Evolutionary conservation across 2,329 filamentous ascomycete genomes (phyloP).

Genomic region (Arachnomyces sp.): DNA sequence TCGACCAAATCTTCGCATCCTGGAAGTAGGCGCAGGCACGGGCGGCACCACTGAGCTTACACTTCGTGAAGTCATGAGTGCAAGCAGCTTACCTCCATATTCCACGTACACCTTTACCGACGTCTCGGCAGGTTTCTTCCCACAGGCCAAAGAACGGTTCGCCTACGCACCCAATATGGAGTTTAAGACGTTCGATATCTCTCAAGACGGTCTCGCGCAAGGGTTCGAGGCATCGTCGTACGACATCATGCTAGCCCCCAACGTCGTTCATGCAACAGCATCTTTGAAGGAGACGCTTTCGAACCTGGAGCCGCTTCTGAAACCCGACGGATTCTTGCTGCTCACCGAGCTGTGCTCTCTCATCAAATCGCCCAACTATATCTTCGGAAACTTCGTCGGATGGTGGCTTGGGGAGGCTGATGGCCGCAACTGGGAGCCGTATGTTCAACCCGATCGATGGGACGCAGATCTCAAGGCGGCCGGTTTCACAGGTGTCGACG

Average conservation of each 20-base stretch:
- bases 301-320: neutral
- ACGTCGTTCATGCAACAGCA: slow-evolving; percentile 3
- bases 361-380: neutral
- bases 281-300: neutral
- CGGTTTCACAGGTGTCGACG: slow-evolving; percentile 5
- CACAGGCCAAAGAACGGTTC: slow-evolving; percentile 7
- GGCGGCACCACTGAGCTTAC: slow-evolving; percentile 7
- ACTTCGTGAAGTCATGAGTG: slow-evolving; percentile 1
- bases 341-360: neutral
- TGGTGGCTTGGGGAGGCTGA: slow-evolving; percentile 10
- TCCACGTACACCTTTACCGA: slow-evolving; percentile 14
- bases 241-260: slow-evolving; percentile 6
- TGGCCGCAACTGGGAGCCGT: neutral
- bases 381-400: slow-evolving; percentile 4
- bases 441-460: slow-evolving; percentile 4
- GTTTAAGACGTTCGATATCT: neutral
- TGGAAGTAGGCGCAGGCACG: slow-evolving; percentile 17
- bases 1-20: slow-evolving; percentile 9
- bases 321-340: neutral
- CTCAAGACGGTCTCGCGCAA: neutral
- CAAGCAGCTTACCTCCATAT: slow-evolving; percentile 1
- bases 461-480: slow-evolving; percentile 1
- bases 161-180: neutral
- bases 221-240: slow-evolving; percentile 1
- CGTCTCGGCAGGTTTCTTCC: slow-evolving; percentile 15